Base-by-base conservation (phyloP, 2,329 filamentous ascomycete genomes). In the Neonectria faginata region DNA sequence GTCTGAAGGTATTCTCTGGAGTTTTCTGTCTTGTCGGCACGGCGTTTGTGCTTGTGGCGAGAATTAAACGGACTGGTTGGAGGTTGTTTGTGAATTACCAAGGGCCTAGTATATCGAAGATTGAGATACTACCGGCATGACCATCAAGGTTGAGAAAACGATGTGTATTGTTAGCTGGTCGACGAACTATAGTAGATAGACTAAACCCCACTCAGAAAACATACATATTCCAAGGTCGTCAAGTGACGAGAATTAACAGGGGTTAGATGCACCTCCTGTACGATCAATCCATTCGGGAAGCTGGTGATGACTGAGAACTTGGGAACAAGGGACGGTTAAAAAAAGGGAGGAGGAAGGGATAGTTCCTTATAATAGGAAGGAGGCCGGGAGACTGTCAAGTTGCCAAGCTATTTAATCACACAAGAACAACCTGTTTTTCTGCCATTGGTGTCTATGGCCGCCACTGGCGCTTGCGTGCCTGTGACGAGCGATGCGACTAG, bases 1-100 rank as follows among this genome's bases (percentile, higher is more conserved):
- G 76, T 3, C 70, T 79, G 36, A 81, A 81, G 69, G 62, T 80
- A 5, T 81, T 81, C 62, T 55, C 69, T 0, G 70, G 69, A 4
- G 56, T 70, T 3, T 64, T 71, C 12, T 71, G 69, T 29, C 2
- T 65, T 4, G 44, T 25, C 5, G 70, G 69, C 3, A 70, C 69
- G 0, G 52, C 41, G 0, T 69, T 64, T 22, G 64, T 71, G 11
- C 20, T 67, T 11, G 14, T 31, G 2, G 16, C 47, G 5, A 50
- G 47, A 50, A 50, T 12, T 8, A 50, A 18, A 18, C n/a, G 47
- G 4, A 50, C 47, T 18, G 16, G 47, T 6, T 50, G 47, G 47
- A 50, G 31, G 27, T 3, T 50, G 27, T 10, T 31, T 31, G 47
- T 31, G 9, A 29, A 18, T 18, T 50, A 31, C 25, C 31, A 20